Evolutionary conservation across 106 monocot genomes (phyloP).

Genomic region (Dendrobium officinale): DNA sequence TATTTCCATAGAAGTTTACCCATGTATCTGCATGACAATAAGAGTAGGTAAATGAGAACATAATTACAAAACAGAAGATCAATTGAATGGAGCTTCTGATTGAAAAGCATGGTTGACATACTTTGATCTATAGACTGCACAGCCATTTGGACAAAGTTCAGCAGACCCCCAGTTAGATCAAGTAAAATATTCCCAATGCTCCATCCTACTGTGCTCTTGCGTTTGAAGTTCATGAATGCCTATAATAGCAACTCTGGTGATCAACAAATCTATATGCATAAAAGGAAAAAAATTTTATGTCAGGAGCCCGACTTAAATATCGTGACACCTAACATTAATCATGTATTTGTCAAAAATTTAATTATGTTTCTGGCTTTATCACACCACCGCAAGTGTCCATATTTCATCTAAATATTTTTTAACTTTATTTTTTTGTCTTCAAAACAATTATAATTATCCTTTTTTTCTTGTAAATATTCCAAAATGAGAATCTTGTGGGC

Average conservation of each 20-base stretch:
- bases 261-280: background rate
- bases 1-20: slow-evolving; percentile 80
- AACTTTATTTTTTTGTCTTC: background rate
- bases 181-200: slow-evolving; percentile 81
- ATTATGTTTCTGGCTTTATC: background rate
- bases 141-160: slow-evolving; percentile 69
- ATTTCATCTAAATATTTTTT: background rate
- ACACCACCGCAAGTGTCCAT: background rate
- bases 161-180: slow-evolving; percentile 52
- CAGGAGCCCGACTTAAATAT: background rate
- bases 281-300: background rate
- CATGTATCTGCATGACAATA: slow-evolving; percentile 41
- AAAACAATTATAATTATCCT: background rate
- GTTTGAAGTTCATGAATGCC: slow-evolving; percentile 66
- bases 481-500: background rate
- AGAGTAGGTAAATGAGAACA: background rate
- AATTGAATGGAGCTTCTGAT: background rate
- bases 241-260: slow-evolving; percentile 11
- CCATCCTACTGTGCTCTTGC: slow-evolving; percentile 82
- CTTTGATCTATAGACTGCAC: slow-evolving; percentile 80
- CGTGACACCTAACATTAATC: background rate
- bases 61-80: background rate
- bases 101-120: slow-evolving; percentile 12
- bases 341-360: background rate
- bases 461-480: background rate